Evolutionary conservation across 2,329 filamentous ascomycete species (phyloP), one percentile per base, ranked within the genome.

Genomic region (Sclerotinia minor): DNA sequence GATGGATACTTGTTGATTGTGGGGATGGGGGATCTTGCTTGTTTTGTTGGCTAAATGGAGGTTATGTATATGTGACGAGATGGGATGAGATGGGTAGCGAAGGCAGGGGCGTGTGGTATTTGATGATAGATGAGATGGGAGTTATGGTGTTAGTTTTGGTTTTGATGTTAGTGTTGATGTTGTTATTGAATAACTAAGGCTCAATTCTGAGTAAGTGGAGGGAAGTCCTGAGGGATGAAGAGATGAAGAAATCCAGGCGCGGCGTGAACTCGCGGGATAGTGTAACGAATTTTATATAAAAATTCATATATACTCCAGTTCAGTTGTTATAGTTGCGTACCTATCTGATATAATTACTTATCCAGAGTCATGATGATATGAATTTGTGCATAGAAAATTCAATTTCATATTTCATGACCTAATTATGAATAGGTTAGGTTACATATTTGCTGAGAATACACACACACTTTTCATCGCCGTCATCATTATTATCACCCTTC

Each of bases 1-100:
- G 88, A 76, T 92, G 75, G 80, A 81, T 71, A 87, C 85, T 17
- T 92, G 90, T 78, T 90, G 71, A 38, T 35, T 35, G 35, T 9
- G 35, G 7, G 35, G 8, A 35, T 35, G 35, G 29, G 7, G 35
- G 8, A 35, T 35, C 7, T 2, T 35, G 0, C 13, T 17, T 11
- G 24, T 15, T 19, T 21, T 41, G 29, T 63, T 17, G 59, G 32
- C 21, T 63, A 26, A 38, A 21, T 63, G 58, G 24, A 49, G 26
- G 44, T 29, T 35, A 21, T 24, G 29, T n/a, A 11, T 19, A 47
- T n/a, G 57, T 3, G 26, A 32, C 32, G 57, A 2, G 6, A 35
- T 49, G 29, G 6, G 24, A 38, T 9, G 29, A 24, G 15, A 24
- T 38, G 7, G 3, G 21, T 1, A 41, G 5, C 24, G 26, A 7